Conservation (phyloP, 208 protist species). For the Crithidia thermophila region DNA sequence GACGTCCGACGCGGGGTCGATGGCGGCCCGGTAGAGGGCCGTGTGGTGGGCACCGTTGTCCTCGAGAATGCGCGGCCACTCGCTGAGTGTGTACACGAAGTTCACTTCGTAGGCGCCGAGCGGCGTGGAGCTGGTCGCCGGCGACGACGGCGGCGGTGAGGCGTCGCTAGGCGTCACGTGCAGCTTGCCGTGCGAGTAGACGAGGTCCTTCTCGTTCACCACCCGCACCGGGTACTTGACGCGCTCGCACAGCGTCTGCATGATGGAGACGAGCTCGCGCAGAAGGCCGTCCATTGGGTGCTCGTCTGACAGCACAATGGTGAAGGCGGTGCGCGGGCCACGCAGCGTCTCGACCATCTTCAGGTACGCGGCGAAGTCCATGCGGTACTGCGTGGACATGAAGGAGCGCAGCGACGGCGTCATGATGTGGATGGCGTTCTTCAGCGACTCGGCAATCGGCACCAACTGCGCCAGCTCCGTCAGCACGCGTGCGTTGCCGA, state of each 20-base stretch:
- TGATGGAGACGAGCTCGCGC: conserved; percentile 37
- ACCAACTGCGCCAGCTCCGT: conserved; percentile 33
- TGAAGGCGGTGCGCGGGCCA: conserved; percentile 62
- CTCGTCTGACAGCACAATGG: conserved; percentile 42
- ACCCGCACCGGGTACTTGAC: conserved; percentile 61
- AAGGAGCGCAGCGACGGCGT: conserved; percentile 35
- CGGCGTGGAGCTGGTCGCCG: conserved; percentile 10
- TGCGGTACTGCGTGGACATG: conserved; percentile 36
- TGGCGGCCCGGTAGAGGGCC: conserved; percentile 55
- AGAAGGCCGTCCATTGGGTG: conserved; percentile 32
- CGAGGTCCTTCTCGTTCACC: conserved; percentile 52
- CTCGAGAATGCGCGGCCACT: conserved; percentile 61
- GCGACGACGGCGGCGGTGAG: conserved; percentile 17
- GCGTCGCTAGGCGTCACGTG: conserved; percentile 16
- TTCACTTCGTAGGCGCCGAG: conserved; percentile 42
- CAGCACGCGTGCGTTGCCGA: conserved; percentile 46
- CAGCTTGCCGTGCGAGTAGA: conserved; percentile 46
- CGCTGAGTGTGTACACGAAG: conserved; percentile 57
- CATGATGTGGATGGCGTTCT: conserved; percentile 13
- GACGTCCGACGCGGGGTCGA: conserved; percentile 56
- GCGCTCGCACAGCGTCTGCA: conserved; percentile 45
- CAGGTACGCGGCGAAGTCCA: conserved; percentile 62
- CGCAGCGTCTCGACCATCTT: conserved; percentile 48
- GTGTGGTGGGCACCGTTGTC: conserved; percentile 28
- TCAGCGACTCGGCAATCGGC: conserved; percentile 14